Percentiles rank a stretch among this genome's conserved stretches.
Conservation (phyloP, 208 protist species). For the Tritrichomonas musculus region DNA sequence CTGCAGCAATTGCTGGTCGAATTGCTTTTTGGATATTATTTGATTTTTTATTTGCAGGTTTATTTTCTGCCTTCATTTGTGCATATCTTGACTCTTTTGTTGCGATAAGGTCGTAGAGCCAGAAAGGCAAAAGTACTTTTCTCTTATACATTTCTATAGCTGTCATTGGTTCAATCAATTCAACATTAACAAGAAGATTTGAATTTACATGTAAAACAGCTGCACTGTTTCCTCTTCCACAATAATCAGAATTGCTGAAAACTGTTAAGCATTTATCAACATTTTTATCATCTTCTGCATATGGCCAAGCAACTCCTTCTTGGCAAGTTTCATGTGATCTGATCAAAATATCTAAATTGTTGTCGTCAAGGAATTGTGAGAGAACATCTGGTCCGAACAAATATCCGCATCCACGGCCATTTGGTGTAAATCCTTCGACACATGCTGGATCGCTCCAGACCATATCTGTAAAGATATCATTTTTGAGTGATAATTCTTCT, state of each 20-base stretch:
- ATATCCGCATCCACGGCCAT: slow-evolving; percentile 62
- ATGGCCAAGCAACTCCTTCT: slow-evolving; percentile 41
- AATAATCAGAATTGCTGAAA: not conserved
- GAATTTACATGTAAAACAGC: not conserved
- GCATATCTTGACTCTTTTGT: not conserved
- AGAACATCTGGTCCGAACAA: slow-evolving; percentile 70
- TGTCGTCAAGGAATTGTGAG: slow-evolving; percentile 76
- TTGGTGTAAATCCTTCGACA: not conserved
- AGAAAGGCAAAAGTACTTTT: not conserved
- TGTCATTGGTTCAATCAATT: not conserved
- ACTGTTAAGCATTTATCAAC: slow-evolving; percentile 45
- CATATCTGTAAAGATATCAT: slow-evolving; percentile 44
- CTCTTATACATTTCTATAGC: not conserved
- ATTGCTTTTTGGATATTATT: too few species aligned
- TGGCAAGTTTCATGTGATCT: slow-evolving; percentile 82
- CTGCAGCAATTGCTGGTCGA: too few species aligned
- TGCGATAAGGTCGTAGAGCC: not conserved
- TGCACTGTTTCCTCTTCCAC: not conserved
- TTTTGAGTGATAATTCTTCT: slow-evolving; percentile 60
- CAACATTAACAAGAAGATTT: not conserved
- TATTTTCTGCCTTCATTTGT: too few species aligned
- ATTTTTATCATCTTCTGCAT: slow-evolving; percentile 71
- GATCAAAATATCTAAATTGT: slow-evolving; percentile 80
- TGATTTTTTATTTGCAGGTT: too few species aligned
- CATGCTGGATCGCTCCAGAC: slow-evolving; percentile 46